A percentile compares a stretch with the other conserved stretches of the same genome.
phyloP scores from a whole-genome alignment of 2,329 filamentous ascomycete genomes.

The Geosmithia morbida region DNA sequence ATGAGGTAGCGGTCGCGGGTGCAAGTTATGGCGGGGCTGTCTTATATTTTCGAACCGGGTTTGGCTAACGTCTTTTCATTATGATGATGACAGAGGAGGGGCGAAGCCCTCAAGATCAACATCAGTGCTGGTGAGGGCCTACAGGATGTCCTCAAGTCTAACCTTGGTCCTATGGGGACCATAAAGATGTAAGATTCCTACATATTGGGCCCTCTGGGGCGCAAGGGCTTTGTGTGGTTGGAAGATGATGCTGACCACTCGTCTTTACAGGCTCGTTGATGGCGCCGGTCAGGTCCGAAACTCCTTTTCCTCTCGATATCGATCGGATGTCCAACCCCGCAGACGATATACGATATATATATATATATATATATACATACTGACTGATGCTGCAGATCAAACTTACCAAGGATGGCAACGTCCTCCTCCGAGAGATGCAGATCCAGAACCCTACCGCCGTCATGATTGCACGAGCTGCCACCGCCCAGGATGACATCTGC shows the following conservation, averaged over 20 bases:
- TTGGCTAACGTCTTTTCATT: background rate
- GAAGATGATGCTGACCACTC: background rate
- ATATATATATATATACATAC: constrained; percentile 5
- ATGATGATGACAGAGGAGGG: constrained; percentile 54
- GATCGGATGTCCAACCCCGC: constrained; percentile 7
- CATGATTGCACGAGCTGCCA: constrained; percentile 70
- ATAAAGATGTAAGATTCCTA: constrained; percentile 84
- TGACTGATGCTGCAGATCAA: constrained; percentile 54
- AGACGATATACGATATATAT: too few species aligned
- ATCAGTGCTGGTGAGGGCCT: constrained; percentile 91
- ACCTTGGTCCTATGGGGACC: constrained; percentile 83
- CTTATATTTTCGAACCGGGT: background rate
- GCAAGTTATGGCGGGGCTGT: background rate
- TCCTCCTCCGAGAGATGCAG: constrained; percentile 67
- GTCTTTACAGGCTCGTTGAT: constrained; percentile 43
- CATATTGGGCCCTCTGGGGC: too few species aligned
- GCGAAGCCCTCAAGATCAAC: constrained; percentile 93
- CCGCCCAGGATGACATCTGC: constrained; percentile 95
- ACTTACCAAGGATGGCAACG: constrained; percentile 96
- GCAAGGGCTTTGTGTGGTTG: too few species aligned
- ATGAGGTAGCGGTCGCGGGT: background rate
- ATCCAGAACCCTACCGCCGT: constrained; percentile 98
- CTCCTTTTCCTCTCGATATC: constrained; percentile 4
- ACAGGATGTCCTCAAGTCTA: constrained; percentile 90
- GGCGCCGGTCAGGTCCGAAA: constrained; percentile 49